These are phyloP conservation scores for Crithidia expoeki DNA, from an alignment of 208 protist genomes.

Conservation along the genomic window DNA sequence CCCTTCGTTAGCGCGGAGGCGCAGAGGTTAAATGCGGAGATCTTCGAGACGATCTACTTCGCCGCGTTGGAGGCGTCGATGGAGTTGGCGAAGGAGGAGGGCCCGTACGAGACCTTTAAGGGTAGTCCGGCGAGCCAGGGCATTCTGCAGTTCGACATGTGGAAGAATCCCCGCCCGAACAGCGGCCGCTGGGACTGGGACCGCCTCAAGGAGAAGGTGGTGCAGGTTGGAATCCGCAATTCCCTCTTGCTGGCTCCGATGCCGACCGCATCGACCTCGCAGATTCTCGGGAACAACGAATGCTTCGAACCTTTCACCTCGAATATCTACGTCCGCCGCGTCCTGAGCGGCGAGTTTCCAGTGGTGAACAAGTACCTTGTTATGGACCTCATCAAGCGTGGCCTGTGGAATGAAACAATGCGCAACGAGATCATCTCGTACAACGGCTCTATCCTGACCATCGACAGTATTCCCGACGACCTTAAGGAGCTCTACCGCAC, in stretches of 20 bases:
- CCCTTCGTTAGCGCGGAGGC: slow-evolving; percentile 96
- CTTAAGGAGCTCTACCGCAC: slow-evolving; percentile 98
- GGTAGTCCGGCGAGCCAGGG: slow-evolving; percentile 96
- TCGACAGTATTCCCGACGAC: slow-evolving; percentile 94
- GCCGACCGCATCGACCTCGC: slow-evolving; percentile 99
- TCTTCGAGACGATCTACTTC: slow-evolving; percentile 99
- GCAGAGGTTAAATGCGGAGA: slow-evolving; percentile 95
- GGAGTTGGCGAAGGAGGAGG: slow-evolving; percentile 94
- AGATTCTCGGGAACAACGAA: slow-evolving; percentile 99
- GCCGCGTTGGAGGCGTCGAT: slow-evolving; percentile 89
- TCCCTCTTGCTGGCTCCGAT: slow-evolving; percentile 98
- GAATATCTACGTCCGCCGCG: slow-evolving; percentile 98
- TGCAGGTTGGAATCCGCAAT: slow-evolving; percentile 96
- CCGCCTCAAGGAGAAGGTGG: slow-evolving; percentile 89
- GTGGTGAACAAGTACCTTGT: slow-evolving; percentile 99
- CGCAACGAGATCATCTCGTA: slow-evolving; percentile 96
- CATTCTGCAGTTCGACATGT: slow-evolving; percentile 99
- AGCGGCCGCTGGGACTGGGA: slow-evolving; percentile 97
- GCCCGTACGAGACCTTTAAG: slow-evolving; percentile 94
- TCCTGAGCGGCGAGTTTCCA: slow-evolving; percentile 98
- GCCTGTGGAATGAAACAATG: slow-evolving; percentile 95
- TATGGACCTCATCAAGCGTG: slow-evolving; percentile 93
- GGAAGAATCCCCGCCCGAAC: slow-evolving; percentile 77
- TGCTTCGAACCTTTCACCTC: slow-evolving; percentile 99
- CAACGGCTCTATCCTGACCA: slow-evolving; percentile 96